Evolutionary conservation across 2,329 filamentous ascomycete genomes (phyloP).

Genomic region (Massarina eburnea): DNA sequence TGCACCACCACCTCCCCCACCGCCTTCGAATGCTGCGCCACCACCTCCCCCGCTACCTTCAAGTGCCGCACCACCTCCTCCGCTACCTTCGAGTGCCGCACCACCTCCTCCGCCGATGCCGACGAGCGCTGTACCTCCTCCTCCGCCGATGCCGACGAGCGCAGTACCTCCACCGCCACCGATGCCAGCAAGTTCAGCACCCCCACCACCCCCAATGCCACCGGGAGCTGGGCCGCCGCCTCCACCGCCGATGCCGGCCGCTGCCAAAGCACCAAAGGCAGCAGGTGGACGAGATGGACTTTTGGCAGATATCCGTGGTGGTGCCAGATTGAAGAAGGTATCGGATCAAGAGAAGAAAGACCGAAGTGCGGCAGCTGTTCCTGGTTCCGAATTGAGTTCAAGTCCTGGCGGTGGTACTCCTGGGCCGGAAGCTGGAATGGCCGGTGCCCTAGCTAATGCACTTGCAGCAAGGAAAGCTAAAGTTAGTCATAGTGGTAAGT

Average conservation of each 20-base stretch:
- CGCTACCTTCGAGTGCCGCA: slow-evolving; percentile 25
- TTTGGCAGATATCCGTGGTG: slow-evolving; percentile 71
- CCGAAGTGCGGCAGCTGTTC: slow-evolving; percentile 66
- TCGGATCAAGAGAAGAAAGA: slow-evolving; percentile 70
- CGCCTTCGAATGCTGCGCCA: slow-evolving; percentile 35
- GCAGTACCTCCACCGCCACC: slow-evolving; percentile 38
- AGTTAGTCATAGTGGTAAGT: slow-evolving; percentile 87
- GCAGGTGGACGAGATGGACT: slow-evolving; percentile 60
- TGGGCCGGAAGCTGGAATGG: slow-evolving; percentile 43
- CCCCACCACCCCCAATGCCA: slow-evolving; percentile 43
- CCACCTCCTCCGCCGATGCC: no score
- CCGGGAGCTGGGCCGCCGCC: slow-evolving; percentile 40
- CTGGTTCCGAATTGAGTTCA: slow-evolving; percentile 47
- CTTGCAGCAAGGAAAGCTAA: slow-evolving; percentile 87
- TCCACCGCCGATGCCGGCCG: slow-evolving; percentile 39
- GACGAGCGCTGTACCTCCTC: slow-evolving; percentile 48
- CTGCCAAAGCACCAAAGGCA: slow-evolving; percentile 38
- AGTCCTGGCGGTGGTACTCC: slow-evolving; percentile 49
- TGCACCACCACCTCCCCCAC: slow-evolving; percentile 45
- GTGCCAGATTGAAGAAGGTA: slow-evolving; percentile 70
- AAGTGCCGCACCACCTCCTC: slow-evolving; percentile 38
- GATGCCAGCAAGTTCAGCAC: slow-evolving; percentile 25
- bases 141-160: slow-evolving; percentile 43
- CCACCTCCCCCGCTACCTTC: slow-evolving; percentile 33
- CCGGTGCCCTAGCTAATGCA: slow-evolving; percentile 71